Evolutionary conservation across 805 yeast genomes (phyloP).

Genomic region (Sungouiozyma ichnusensis): DNA sequence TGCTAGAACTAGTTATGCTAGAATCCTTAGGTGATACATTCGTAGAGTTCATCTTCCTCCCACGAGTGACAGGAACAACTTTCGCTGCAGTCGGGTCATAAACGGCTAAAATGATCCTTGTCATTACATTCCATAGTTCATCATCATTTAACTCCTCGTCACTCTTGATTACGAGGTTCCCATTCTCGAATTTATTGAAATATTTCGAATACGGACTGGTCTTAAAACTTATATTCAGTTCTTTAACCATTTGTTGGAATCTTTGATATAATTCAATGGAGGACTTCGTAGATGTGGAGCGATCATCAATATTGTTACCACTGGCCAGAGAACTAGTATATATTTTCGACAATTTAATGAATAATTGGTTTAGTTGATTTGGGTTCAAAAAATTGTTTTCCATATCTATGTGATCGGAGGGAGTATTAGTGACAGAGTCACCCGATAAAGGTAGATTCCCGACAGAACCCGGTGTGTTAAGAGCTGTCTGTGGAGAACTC

Average conservation of each 20-base stretch:
- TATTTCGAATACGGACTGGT: slow-evolving; percentile 24
- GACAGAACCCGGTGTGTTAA: slow-evolving; percentile 14
- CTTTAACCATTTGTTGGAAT: slow-evolving; percentile 28
- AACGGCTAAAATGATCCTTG: slow-evolving; percentile 17
- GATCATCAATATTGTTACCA: slow-evolving; percentile 19
- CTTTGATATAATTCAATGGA: slow-evolving; percentile 27
- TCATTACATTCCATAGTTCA: slow-evolving; percentile 17
- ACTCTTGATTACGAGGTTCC: slow-evolving; percentile 22
- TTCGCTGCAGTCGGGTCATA: slow-evolving; percentile 23
- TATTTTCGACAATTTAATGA: slow-evolving; percentile 20
- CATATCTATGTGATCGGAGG: slow-evolving; percentile 2
- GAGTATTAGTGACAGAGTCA: slow-evolving; percentile 2
- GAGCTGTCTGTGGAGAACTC: slow-evolving; percentile 19
- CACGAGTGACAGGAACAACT: slow-evolving; percentile 7
- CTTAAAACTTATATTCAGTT: slow-evolving; percentile 23
- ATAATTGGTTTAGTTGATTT: slow-evolving; percentile 7
- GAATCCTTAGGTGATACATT: slow-evolving; percentile 19
- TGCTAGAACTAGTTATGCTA: slow-evolving; percentile 8
- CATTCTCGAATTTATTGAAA: slow-evolving; percentile 19
- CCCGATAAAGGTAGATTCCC: slow-evolving; percentile 1
- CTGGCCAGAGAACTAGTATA: slow-evolving; percentile 21
- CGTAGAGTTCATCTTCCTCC: slow-evolving; percentile 3
- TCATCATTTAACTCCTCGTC: slow-evolving; percentile 20
- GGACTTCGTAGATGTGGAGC: slow-evolving; percentile 25
- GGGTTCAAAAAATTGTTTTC: slow-evolving; percentile 1